A percentile compares a stretch with the other conserved stretches of the same genome.
Conservation (phyloP, 495 filamentous ascomycete species). For the Trypethelium eluteriae region DNA sequence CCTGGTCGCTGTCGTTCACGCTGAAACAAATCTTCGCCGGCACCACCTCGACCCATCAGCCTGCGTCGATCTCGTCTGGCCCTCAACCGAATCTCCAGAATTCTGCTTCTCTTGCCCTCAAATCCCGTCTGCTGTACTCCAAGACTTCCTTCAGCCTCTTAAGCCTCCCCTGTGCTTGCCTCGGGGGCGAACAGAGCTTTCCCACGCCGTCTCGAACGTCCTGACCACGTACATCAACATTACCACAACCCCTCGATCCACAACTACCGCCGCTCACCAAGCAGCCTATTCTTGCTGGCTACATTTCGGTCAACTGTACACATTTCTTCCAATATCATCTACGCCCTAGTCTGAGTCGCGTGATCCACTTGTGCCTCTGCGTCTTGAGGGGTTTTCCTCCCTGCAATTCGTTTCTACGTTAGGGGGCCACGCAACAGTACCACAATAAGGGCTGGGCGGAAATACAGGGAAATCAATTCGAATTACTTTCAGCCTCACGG, state of each 20-base stretch:
- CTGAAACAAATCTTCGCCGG: constrained; percentile 11
- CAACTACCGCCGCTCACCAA: neutral
- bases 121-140: neutral
- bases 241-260: neutral
- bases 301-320: neutral
- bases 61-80: neutral
- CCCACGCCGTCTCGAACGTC: neutral
- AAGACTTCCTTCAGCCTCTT: neutral
- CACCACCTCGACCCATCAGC: constrained; percentile 10
- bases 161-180: constrained; percentile 3
- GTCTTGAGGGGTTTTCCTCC: constrained; percentile 3
- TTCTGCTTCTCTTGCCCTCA: too few species aligned
- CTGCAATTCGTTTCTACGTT: neutral
- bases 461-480: neutral
- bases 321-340: neutral
- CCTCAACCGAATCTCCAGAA: neutral
- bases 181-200: neutral
- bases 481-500: neutral
- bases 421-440: neutral
- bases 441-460: neutral
- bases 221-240: constrained; percentile 2
- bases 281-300: neutral
- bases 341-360: neutral
- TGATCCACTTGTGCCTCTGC: constrained; percentile 7
- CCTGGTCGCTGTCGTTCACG: neutral